These are phyloP conservation scores for Aureobasidium mangrovei DNA, from an alignment of 2,329 filamentous ascomycete species.

Conservation along the genomic window DNA sequence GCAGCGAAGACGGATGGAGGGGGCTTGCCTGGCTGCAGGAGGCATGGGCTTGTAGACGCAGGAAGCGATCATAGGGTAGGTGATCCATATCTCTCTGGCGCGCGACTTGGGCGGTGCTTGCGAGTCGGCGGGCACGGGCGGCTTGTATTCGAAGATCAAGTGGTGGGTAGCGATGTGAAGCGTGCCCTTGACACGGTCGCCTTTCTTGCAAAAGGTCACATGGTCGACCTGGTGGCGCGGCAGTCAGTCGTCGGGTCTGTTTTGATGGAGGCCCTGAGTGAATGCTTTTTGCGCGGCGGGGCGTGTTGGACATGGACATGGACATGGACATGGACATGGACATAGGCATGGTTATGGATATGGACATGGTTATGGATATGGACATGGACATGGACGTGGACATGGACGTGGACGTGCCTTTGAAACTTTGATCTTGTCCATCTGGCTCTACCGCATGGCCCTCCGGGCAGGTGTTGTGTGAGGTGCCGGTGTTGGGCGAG, in stretches of 20 bases:
- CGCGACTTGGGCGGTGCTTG: slow-evolving; percentile 32
- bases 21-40: slow-evolving; percentile 58
- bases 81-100: slow-evolving; percentile 77
- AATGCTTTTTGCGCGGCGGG: too few species aligned
- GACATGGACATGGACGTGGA: background rate
- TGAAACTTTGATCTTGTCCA: slow-evolving; percentile 15
- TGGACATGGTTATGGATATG: background rate
- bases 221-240: slow-evolving; percentile 43
- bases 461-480: background rate
- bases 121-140: slow-evolving; percentile 23
- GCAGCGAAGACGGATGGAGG: slow-evolving; percentile 78
- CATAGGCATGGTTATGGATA: background rate
- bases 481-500: background rate
- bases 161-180: slow-evolving; percentile 56
- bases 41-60: slow-evolving; percentile 71
- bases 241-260: background rate
- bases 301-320: too few species aligned
- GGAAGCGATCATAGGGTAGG: slow-evolving; percentile 81
- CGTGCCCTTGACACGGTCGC: slow-evolving; percentile 49
- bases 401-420: background rate
- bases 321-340: background rate
- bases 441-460: slow-evolving; percentile 8
- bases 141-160: slow-evolving; percentile 53
- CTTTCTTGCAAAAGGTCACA: slow-evolving; percentile 50
- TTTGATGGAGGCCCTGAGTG: background rate